Evolutionary conservation across 164 flowering plant genomes (phyloP), one percentile per base, ranked within the genome.

Genomic region (Warburgia ugandensis): DNA sequence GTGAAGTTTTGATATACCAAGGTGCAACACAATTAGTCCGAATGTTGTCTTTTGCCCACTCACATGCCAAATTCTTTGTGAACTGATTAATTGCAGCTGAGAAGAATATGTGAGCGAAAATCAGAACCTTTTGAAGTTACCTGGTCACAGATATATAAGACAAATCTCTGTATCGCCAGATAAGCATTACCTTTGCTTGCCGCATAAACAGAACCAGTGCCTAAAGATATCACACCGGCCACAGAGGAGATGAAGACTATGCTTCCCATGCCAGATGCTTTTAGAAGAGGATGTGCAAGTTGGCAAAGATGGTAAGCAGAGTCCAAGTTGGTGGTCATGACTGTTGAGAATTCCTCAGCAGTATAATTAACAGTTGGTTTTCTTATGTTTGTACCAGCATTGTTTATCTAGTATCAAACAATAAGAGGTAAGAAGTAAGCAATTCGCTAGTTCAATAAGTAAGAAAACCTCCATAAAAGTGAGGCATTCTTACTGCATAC

Each of bases 41-140:
- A 50, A 88, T 83, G 48, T 76, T 77, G 64, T 88, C 96, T 58
- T 74, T 78, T 25, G 90, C 94, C 91, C 94, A 84, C 63, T 84
- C 96, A 58, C 90, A 84, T 42, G 96, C 91, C 70, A 87, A 64
- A 47, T 68, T 73, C 63, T 58, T 80, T 1, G 94, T 73, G 12
- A 82, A 61, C 40, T 82, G 90, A 69, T 84, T 84, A 19, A 82
- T 71, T 26, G 91, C 91, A 29, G 68, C 96, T 87, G 67, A 32
- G 30, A 69, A 20, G 48, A 7, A 20, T 37, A 37, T 14, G 16
- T 20, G 10, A 37, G 41, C 17, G 14, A 2, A 45, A 22, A 27
- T 13, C 1, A 19, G 16, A 45, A 10, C 8, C 5, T 21, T 1
- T 16, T 1, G 6, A 1, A 11, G 1, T 25, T 2, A 22, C 14